Evolutionary conservation across 129 eudicot species (phyloP), one percentile per base, ranked within the genome.

Genomic region (Chrysanthemum seticuspe): DNA sequence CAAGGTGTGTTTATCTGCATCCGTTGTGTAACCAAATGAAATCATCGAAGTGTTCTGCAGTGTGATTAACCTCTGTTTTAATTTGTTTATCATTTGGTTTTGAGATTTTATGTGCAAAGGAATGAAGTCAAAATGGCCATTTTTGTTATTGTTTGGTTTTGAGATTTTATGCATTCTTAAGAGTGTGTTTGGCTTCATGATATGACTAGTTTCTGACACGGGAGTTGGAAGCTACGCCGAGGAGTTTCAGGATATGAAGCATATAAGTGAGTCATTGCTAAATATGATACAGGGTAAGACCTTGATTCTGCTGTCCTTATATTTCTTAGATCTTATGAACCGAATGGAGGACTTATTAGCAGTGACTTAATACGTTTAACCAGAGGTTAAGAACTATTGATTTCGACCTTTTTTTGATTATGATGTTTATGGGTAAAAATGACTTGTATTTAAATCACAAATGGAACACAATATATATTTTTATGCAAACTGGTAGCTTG

Each of bases 181-280:
- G 59, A 62, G 77, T 70, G 75, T 57, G 57, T 53, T 68, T 74
- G 52, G 34, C 76, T 27, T 57, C 55, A 23, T 68, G 67, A 44
- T 59, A 57, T 77, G 62, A 77, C 27, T 87, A 94, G 99, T 94
- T 86, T 91, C 99, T 72, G 99, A 94, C 79, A 94, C 99, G 1
- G 99, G 98, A 49, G 75, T 75, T 62, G 97, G 97, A 67, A 90
- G 96, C 86, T 77, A 76, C 70, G 72, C 88, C 86, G 92, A 88
- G 67, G 98, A 94, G 78, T 84, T 87, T 76, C 93, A 76, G 78
- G 80, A 75, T 45, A 57, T 90, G 78, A 81, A 77, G 79, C 78
- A 74, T 72, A 15, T 79, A 45, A 62, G 61, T 12, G 78, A 79
- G 68, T 77, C 82, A 40, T 13, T 51, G 54, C 19, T 76, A 64